Base-by-base conservation (phyloP, 2,329 filamentous ascomycete species). In the Trichophaea hybrida region DNA sequence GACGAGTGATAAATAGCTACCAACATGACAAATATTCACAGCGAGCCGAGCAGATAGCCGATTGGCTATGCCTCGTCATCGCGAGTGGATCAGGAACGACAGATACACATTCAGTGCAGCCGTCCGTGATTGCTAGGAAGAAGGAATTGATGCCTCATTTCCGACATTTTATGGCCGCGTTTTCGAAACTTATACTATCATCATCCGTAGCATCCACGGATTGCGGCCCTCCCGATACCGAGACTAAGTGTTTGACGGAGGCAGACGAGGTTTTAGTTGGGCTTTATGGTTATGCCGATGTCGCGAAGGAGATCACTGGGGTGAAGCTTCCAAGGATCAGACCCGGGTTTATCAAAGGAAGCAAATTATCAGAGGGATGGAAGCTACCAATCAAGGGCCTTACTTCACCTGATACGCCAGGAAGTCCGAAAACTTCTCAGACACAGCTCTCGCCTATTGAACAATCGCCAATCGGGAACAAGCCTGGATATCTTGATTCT, bases 161-260 rank as follows among this genome's bases (percentile, higher is more conserved):
- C 74, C 80, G 93, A 57, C 93, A 97, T 71, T 97, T 97, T 84
- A 98, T 98, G 93, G 97, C 93, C 49, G 90, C 94, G 68, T 98
- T 98, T 72, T 97, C 93, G n/a, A 98, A 98, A 72, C 78, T 98
- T 7, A 93, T 98, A 49, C 84, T 98, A 53, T 98, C 93, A 2
- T 97, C 93, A 12, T 93, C 98, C 71, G 96, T 98, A 70, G 93
- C 93, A 43, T 89, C 91, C 5, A 88, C 91, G 37, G 93, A 98
- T 74, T 97, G 89, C 82, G 90, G 91, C 6, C 89, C 91, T 58
- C 84, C 88, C 13, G 93, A 98, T 72, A 94, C 91, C 0, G 86
- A 91, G 62, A 85, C 93, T 58, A 98, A 98, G 72, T 98, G 93
- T 69, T 74, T 97, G 65, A 88, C 94, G 71, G 93, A 98, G 74